phyloP scores from a whole-genome alignment of 208 protist species.

The Acanthamoeba royreba region DNA sequence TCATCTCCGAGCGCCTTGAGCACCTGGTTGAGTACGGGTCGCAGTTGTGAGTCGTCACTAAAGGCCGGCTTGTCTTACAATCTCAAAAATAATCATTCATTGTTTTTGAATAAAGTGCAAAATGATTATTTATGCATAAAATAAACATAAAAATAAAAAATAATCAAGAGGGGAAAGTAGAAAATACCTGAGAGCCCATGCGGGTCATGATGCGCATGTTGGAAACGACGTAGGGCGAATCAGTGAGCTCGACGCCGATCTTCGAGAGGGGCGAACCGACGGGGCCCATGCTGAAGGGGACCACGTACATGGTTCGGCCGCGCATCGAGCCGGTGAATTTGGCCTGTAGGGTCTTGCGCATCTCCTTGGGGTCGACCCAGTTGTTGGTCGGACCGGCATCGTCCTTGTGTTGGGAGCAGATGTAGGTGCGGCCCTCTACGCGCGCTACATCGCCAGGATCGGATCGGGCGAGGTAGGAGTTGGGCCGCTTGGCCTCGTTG shows the following conservation, averaged over 20 bases:
- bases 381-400: constrained; percentile 81
- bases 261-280: constrained; percentile 63
- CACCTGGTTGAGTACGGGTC: neutral
- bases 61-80: no score
- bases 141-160: neutral
- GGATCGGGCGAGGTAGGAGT: constrained; percentile 73
- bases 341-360: constrained; percentile 60
- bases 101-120: neutral
- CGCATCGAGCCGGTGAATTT: constrained; percentile 71
- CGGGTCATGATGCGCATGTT: constrained; percentile 82
- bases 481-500: constrained; percentile 66
- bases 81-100: no score
- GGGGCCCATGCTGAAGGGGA: constrained; percentile 83
- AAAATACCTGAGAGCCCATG: constrained; percentile 60
- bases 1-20: neutral
- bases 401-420: constrained; percentile 68
- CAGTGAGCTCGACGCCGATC: constrained; percentile 79
- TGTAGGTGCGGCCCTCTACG: constrained; percentile 74
- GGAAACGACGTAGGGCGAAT: constrained; percentile 76
- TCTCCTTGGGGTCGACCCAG: constrained; percentile 73
- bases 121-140: neutral
- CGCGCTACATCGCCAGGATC: constrained; percentile 80
- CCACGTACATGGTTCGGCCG: constrained; percentile 81
- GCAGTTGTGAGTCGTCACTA: neutral
- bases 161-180: neutral